These are phyloP conservation scores for Melanopsichium pennsylvanicum DNA, from an alignment of 1,284 basidiomycete genomes.

Conservation along the genomic window DNA sequence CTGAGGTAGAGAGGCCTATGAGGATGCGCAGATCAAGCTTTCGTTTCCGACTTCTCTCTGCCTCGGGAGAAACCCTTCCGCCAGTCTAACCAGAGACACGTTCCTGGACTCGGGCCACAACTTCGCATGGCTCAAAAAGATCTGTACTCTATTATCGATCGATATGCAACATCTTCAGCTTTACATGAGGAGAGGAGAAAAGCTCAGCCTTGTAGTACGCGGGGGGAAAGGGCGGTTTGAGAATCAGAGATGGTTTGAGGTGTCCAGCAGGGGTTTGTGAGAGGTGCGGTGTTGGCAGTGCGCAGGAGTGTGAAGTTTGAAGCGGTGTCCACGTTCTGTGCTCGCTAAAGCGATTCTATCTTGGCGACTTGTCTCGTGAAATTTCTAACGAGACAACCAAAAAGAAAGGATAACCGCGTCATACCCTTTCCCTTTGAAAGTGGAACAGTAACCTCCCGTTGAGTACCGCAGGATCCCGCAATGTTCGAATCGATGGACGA, in stretches of 20 bases:
- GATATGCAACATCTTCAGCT: too few relatives aligned
- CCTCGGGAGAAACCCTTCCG: conserved; percentile 11
- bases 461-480: neutral
- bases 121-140: too few relatives aligned
- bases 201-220: too few relatives aligned
- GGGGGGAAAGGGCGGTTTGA: too few relatives aligned
- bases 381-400: too few relatives aligned
- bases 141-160: too few relatives aligned
- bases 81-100: conserved; percentile 7
- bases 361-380: conserved; percentile 2
- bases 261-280: neutral
- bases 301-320: conserved; percentile 6
- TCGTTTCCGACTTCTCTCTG: neutral
- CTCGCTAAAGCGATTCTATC: conserved; percentile 24
- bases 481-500: neutral
- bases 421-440: neutral
- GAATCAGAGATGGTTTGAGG: too few relatives aligned
- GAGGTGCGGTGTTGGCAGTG: neutral
- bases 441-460: neutral
- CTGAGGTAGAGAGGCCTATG: neutral
- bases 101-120: conserved; percentile 5
- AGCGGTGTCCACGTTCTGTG: conserved; percentile 34
- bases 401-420: neutral
- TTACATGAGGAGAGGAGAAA: too few relatives aligned
- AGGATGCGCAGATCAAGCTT: neutral